Base-by-base conservation (phyloP, 257 asterid genomes). In the Henckelia pumila region DNA sequence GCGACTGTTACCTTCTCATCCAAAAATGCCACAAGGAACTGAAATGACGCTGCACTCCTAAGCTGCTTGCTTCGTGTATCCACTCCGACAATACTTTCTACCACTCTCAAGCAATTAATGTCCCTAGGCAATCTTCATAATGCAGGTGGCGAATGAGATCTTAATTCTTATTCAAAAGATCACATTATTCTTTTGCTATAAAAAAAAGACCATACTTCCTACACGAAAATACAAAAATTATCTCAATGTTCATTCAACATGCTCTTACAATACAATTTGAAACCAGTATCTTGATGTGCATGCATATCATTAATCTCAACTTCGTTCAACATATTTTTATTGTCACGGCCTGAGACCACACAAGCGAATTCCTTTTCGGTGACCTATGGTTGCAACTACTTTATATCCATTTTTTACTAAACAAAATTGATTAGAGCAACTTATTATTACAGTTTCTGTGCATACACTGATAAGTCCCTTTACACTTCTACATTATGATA, bases 61-160 rank as follows among this genome's bases (percentile, higher is more conserved):
- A 94, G 95, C 72, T 84, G 87, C 85, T 91, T 94, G 67, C 85
- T 75, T 52, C 95, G 89, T 58, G 62, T 82, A 75, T 76, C 78
- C 55, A 72, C 75, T 67, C 92, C 96, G 17, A 74, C 63, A 59
- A 88, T 80, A 66, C 88, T 81, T 76, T 88, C 96, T 69, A 94
- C 89, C 66, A 80, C 79, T 77, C 91, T 81, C 88, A 94, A 78
- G 82, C 92, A 88, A 73, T 84, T 91, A 37, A 83, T 73, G 81
- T 91, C 89, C 59, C 78, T 76, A 44, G 95, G 89, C 72, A 85
- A 76, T 71, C 99, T 93, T 67, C 87, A 78, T 47, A 60, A 72
- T 26, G 29, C 56, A 28, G 29, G 5, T 8, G 2, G 47, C 1
- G 32, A 13, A 19, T 1, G 9, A 19, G 32, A 37, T 10, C 19